Evolutionary conservation across 345 rosid genomes (phyloP).

Genomic region (Murraya koenigii): DNA sequence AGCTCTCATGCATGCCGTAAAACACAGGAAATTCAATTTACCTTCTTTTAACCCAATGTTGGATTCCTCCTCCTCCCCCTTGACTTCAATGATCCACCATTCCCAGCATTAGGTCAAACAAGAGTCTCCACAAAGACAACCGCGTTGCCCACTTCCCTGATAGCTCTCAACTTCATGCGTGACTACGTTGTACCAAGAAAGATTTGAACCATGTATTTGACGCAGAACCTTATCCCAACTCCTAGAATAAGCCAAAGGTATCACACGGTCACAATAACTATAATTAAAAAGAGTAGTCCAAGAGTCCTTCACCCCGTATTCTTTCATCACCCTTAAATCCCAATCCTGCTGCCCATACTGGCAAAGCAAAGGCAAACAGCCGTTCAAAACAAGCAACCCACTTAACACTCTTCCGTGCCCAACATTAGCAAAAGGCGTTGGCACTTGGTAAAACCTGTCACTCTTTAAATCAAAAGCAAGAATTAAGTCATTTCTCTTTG

Average conservation of each 20-base stretch:
- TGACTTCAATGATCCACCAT: too few species aligned
- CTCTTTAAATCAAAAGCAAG: not conserved
- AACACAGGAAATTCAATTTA: too few species aligned
- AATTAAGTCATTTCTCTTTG: not conserved
- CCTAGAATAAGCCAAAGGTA: too few species aligned
- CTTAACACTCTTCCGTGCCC: too few species aligned
- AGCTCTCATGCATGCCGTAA: too few species aligned
- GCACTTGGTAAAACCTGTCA: not conserved
- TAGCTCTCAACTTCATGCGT: too few species aligned
- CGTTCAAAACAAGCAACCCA: not conserved
- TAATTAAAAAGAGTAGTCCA: not conserved
- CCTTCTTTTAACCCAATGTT: too few species aligned
- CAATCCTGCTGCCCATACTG: not conserved
- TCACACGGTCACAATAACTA: too few species aligned
- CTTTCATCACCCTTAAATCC: not conserved
- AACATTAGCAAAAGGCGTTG: not conserved
- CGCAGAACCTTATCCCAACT: too few species aligned
- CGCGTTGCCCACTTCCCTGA: not conserved
- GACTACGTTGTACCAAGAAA: not conserved
- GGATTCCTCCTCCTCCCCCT: too few species aligned
- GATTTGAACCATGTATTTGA: too few species aligned
- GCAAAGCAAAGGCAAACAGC: not conserved
- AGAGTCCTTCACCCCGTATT: not conserved
- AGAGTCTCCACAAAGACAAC: not conserved
- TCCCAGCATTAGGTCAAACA: not conserved